phyloP scores from a whole-genome alignment of 129 eudicot genomes.

The Flaveria robusta region DNA sequence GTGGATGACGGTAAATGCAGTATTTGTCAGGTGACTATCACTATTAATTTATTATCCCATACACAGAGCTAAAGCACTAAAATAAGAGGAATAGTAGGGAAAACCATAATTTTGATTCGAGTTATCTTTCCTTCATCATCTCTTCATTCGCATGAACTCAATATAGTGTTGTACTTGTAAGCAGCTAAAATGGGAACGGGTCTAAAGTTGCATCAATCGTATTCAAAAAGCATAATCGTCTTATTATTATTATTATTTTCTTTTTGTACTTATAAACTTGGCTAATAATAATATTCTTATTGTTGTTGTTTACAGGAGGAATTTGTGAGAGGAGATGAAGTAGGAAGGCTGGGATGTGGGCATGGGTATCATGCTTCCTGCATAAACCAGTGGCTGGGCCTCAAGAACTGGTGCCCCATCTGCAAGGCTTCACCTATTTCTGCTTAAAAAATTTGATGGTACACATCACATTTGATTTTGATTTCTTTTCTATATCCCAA shows the following conservation, averaged over 20 bases:
- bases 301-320: slow-evolving; percentile 57
- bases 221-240: not conserved
- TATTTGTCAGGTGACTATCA: slow-evolving; percentile 73
- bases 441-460: slow-evolving; percentile 11
- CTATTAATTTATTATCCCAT: too few species aligned
- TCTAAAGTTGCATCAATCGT: not conserved
- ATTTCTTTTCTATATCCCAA: not conserved
- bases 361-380: slow-evolving; percentile 68
- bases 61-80: too few species aligned
- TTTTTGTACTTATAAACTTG: too few species aligned
- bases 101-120: too few species aligned
- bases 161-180: not conserved
- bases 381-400: slow-evolving; percentile 64
- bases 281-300: too few species aligned
- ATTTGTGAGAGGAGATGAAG: slow-evolving; percentile 57
- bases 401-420: slow-evolving; percentile 91
- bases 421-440: slow-evolving; percentile 55
- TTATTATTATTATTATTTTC: not conserved
- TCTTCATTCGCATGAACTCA: too few species aligned
- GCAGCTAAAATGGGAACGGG: not conserved
- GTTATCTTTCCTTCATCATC: too few species aligned
- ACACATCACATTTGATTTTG: slow-evolving; percentile 10
- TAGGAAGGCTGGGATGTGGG: slow-evolving; percentile 64
- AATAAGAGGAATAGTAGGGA: too few species aligned
- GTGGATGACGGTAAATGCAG: slow-evolving; percentile 74